Conservation (phyloP, 2,329 filamentous ascomycete species). For the Beauveria asiatica region DNA sequence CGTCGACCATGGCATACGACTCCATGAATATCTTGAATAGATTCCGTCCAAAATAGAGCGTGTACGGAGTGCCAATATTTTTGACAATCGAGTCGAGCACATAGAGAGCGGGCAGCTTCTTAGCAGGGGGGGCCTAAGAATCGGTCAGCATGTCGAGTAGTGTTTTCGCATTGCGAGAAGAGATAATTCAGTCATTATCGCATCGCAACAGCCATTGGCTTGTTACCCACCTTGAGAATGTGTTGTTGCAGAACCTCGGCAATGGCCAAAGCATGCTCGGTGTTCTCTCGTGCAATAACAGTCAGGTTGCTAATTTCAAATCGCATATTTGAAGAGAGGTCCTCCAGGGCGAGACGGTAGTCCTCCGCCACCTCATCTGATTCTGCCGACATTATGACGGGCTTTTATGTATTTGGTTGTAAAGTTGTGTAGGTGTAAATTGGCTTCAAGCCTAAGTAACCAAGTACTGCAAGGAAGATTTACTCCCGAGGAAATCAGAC, state of each 20-base stretch:
- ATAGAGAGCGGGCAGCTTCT: slow-evolving; percentile 92
- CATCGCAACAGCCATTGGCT: not conserved
- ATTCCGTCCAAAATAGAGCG: slow-evolving; percentile 84
- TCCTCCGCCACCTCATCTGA: slow-evolving; percentile 87
- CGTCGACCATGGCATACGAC: slow-evolving; percentile 83
- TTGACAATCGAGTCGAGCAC: slow-evolving; percentile 97
- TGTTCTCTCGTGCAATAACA: slow-evolving; percentile 94
- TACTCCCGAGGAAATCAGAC: not conserved
- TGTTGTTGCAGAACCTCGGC: slow-evolving; percentile 85
- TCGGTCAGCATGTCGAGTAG: slow-evolving; percentile 27
- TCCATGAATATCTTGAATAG: slow-evolving; percentile 96
- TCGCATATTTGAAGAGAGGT: slow-evolving; percentile 81
- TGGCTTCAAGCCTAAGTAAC: not conserved
- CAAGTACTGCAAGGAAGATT: not conserved
- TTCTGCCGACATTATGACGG: slow-evolving; percentile 38
- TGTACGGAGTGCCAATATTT: slow-evolving; percentile 96
- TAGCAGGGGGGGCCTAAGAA: slow-evolving; percentile 69
- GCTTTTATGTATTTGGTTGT: not conserved
- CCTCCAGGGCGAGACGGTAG: slow-evolving; percentile 87
- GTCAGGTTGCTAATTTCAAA: slow-evolving; percentile 97
- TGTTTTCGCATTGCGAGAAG: not conserved
- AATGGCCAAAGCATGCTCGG: slow-evolving; percentile 88
- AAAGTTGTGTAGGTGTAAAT: not conserved
- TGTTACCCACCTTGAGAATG: slow-evolving; percentile 77
- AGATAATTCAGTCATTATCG: not conserved